Evolutionary conservation across 495 filamentous ascomycete species (phyloP), one percentile per base, ranked within the genome.

Genomic region (Penicillium samsonianum): DNA sequence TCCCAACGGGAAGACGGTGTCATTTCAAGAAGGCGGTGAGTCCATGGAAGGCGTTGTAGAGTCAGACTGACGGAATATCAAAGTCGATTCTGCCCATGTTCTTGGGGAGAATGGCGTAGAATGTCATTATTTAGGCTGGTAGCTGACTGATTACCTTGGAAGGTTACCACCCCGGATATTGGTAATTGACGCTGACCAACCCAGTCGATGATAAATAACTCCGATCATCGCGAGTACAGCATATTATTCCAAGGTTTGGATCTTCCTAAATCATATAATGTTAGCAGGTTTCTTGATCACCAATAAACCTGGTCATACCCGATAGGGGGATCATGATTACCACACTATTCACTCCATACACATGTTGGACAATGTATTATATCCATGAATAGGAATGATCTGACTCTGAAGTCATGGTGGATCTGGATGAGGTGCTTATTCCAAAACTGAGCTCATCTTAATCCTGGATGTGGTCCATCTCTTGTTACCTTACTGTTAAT

Each of bases 181-280:
- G 50, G 50, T 52, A 40, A 52, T 52, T 16, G 35, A n/a, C n/a
- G 61, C 52, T 65, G 60, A 65, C 59, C 62, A 65, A 65, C 53
- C 11, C 55, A 43, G 43, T 37, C 19, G 9, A 41, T 46, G 38
- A 33, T 42, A 38, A 37, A 37, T 37, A 37, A n/a, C 31, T 30
- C 30, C 30, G 10, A 33, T 33, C 7, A 38, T 17, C 5, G 5
- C 16, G n/a, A 17, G 35, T 4, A n/a, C n/a, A n/a, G n/a, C n/a
- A n/a, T n/a, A 16, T 12, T 47, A 5, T 12, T 31, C 11, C 30
- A 33, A 33, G 30, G 11, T 12, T 33, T 19, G 8, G n/a, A 19
- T 11, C 35, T 58, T 45, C 53, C 50, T 58, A 56, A 35, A 48
- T 55, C 17, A 45, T 28, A 65, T 62, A 42, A 55, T 55, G 42